Conservation (phyloP, 1,139 yeast genomes). For the Pichia sp. region DNA sequence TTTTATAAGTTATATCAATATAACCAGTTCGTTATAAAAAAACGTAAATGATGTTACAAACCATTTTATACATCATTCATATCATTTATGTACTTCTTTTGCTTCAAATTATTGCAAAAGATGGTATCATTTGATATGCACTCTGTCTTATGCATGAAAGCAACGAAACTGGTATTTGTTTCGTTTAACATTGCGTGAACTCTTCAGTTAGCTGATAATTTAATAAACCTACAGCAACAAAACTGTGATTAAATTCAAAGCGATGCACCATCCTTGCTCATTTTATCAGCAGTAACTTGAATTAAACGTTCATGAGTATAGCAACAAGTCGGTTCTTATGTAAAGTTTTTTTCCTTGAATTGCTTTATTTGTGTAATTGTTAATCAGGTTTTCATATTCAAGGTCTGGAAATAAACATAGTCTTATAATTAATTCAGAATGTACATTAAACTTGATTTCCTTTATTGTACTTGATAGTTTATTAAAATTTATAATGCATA, state of each 20-base stretch:
- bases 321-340: background rate
- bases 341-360: background rate
- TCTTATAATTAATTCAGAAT: background rate
- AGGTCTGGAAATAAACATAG: background rate
- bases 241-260: too few relatives aligned
- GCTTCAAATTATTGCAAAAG: too few relatives aligned
- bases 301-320: background rate
- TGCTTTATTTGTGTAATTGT: background rate
- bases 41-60: too few relatives aligned
- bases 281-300: background rate
- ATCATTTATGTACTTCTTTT: too few relatives aligned
- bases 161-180: too few relatives aligned
- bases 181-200: too few relatives aligned
- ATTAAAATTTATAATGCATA: background rate
- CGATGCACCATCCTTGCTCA: background rate
- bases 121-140: too few relatives aligned
- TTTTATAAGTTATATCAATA: background rate
- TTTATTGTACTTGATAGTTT: background rate
- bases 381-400: background rate
- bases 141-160: too few relatives aligned
- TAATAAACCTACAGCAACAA: too few relatives aligned
- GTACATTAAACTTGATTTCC: background rate
- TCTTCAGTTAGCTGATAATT: too few relatives aligned
- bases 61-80: too few relatives aligned
- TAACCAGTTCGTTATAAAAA: background rate